Percentiles rank a stretch among this genome's conserved stretches.
These are phyloP conservation scores for Chara braunii DNA, from an alignment of 139 green algal genomes.

Conservation along the genomic window DNA sequence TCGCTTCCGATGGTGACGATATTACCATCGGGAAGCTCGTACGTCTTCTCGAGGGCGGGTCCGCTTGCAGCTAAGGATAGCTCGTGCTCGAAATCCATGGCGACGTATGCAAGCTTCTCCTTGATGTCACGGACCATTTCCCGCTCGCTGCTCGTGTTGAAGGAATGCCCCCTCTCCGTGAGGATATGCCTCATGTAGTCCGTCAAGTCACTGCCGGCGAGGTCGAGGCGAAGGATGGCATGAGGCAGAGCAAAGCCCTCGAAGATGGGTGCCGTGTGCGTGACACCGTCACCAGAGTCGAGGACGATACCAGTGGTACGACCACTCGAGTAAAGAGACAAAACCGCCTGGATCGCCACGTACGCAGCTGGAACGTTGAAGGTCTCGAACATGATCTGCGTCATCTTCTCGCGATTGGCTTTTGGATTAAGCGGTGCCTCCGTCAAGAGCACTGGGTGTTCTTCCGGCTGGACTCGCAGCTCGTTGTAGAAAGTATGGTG, in stretches of 20 bases:
- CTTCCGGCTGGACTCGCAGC: conserved; percentile 94
- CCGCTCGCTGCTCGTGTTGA: conserved; percentile 92
- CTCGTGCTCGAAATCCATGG: conserved; percentile 95
- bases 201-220: conserved; percentile 92
- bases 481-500: conserved; percentile 99
- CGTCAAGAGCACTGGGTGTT: conserved; percentile 97
- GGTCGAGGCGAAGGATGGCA: conserved; percentile 89
- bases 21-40: conserved; percentile 51
- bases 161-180: conserved; percentile 92
- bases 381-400: conserved; percentile 98
- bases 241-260: conserved; percentile 96
- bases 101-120: conserved; percentile 97
- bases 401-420: conserved; percentile 89
- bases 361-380: conserved; percentile 97
- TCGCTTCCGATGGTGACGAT: conserved; percentile 92
- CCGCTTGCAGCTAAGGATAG: no score
- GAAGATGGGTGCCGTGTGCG: conserved; percentile 91
- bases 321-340: conserved; percentile 93
- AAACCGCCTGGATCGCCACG: conserved; percentile 91
- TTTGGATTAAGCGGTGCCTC: conserved; percentile 98
- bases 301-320: conserved; percentile 98
- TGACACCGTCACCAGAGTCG: conserved; percentile 92
- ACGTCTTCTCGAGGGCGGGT: conserved; percentile 8
- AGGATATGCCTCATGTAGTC: conserved; percentile 93
- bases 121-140: conserved; percentile 99